Evolutionary conservation across 306 rosid genomes (phyloP).

Genomic region (Casuarina glauca): DNA sequence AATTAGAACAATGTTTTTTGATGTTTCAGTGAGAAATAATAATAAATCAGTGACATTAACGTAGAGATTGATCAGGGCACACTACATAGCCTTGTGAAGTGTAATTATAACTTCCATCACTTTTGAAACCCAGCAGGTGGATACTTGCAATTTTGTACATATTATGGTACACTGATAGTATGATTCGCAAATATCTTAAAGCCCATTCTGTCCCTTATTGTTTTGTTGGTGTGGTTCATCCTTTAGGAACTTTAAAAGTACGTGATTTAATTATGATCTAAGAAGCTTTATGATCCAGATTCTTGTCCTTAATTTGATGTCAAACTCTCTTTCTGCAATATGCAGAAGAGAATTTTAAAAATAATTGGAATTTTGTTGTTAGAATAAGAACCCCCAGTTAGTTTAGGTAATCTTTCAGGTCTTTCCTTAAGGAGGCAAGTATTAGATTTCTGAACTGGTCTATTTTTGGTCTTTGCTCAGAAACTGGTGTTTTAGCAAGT

Average conservation of each 20-base stretch:
- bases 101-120: not conserved
- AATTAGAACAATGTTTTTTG: not conserved
- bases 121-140: not conserved
- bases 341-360: not conserved
- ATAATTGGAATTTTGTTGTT: not conserved
- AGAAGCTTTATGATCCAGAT: not conserved
- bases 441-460: not conserved
- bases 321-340: not conserved
- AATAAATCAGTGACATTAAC: not conserved
- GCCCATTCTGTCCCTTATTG: not conserved
- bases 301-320: not conserved
- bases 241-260: not conserved
- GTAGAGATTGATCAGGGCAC: not conserved
- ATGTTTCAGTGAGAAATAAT: not conserved
- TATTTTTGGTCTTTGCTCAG: not conserved
- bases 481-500: constrained; percentile 15
- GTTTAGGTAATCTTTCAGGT: not conserved
- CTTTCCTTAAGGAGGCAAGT: not conserved
- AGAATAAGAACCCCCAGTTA: not conserved
- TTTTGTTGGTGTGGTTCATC: constrained; percentile 1
- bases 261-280: not conserved
- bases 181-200: not conserved
- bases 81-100: not conserved
- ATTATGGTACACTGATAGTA: not conserved
- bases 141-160: not conserved